Base-by-base conservation (phyloP, 2,329 filamentous ascomycete species). In the Cladophialophora carrionii region DNA sequence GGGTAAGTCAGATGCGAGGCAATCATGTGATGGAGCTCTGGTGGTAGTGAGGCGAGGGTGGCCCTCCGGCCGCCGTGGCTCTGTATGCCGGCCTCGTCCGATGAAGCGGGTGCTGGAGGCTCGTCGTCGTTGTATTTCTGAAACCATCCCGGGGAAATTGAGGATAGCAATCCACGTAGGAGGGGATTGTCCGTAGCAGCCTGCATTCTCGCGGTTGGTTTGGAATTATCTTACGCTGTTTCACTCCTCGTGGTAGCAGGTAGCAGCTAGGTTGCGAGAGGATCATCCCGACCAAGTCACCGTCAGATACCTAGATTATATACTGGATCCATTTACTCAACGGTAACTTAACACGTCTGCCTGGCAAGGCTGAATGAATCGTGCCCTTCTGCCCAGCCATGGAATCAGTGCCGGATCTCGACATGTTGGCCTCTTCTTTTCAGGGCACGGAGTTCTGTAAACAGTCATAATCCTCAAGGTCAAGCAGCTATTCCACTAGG, bases 1-100 rank as follows among this genome's bases (percentile, higher is more conserved):
- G 72, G 71, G 58, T 75, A 70, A 2, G 52, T 54, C 49, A 78
- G 72, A 20, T 72, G 31, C 7, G 64, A 51, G 41, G 66, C 49
- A 37, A 78, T 73, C 1, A 71, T 60, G 24, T 71, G 63, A 41
- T 75, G 74, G 24, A 78, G 64, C 65, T 77, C 76, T 0, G 73
- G 69, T 10, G 76, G 76, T 3, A 77, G 72, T 12, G 57, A 48
- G 37, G 73, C 54, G 52, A 76, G 88, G 88, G 84, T 51, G 80
- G n/a, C n/a, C n/a, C 26, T 53, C 29, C 14, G n/a, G 48, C n/a
- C 3, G 48, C n/a, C 3, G 22, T 49, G 17, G 8, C 4, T 20
- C 14, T 8, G 17, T 32, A 34, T 17, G 56, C 34, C 4, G 29
- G 37, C 17, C 8, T n/a, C 52, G 10, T 8, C 29, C 5, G 26